Percentiles rank a stretch among this genome's conserved stretches.
phyloP scores from a whole-genome alignment of 805 yeast genomes.

The Alloascoidea hylecoeti region DNA sequence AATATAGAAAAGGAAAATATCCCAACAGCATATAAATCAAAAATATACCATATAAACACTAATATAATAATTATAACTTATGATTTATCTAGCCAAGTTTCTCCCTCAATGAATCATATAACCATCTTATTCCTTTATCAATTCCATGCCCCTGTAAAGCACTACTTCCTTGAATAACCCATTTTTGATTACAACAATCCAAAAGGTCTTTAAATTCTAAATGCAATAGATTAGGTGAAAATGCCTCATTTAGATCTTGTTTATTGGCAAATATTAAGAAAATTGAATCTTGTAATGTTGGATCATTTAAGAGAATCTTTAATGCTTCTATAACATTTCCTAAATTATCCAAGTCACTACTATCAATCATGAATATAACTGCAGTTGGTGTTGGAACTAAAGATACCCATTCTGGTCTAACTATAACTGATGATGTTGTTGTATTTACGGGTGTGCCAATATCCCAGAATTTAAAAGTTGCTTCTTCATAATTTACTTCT shows the following conservation, averaged over 20 bases:
- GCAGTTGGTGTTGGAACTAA: neutral
- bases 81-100: too few species aligned
- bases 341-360: neutral
- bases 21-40: too few species aligned
- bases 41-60: too few species aligned
- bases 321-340: neutral
- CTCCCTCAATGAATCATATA: neutral
- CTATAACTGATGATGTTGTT: neutral
- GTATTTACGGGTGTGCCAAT: neutral
- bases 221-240: neutral
- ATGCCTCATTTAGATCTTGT: slow-evolving; percentile 1
- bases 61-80: too few species aligned
- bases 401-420: neutral
- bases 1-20: too few species aligned
- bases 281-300: neutral
- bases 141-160: neutral
- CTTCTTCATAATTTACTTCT: neutral
- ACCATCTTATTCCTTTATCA: neutral
- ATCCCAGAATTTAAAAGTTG: neutral
- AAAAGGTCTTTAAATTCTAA: neutral
- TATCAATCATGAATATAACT: neutral
- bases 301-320: neutral
- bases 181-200: neutral
- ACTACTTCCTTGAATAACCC: neutral
- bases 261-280: neutral